phyloP scores from a whole-genome alignment of 306 rosid genomes.

The Vigna radiata region DNA sequence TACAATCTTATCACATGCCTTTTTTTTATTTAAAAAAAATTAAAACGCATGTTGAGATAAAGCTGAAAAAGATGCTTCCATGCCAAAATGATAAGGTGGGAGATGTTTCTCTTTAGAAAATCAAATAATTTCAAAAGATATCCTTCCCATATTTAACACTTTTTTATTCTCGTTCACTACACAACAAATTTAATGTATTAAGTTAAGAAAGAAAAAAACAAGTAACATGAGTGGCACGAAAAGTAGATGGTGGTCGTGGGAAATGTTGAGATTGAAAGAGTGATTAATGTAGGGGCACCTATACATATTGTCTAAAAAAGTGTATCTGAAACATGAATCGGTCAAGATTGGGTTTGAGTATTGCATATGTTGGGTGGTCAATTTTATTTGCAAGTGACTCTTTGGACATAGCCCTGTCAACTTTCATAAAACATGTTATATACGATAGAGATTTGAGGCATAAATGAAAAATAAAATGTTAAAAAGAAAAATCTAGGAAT shows the following conservation, averaged over 20 bases:
- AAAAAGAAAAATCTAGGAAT: background rate
- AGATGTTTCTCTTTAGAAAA: background rate
- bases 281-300: conserved; percentile 3
- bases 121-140: background rate
- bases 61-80: conserved; percentile 7
- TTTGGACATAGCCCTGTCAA: conserved; percentile 20
- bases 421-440: too few species aligned
- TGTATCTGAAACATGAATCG: background rate
- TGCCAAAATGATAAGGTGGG: background rate
- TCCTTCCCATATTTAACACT: background rate
- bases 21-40: background rate
- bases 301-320: background rate
- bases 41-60: background rate
- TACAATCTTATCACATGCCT: background rate
- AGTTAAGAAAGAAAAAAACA: background rate
- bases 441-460: background rate
- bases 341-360: conserved; percentile 28
- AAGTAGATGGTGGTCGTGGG: background rate
- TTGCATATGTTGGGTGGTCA: background rate
- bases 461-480: background rate
- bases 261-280: background rate
- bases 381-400: conserved; percentile 33
- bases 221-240: background rate
- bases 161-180: background rate
- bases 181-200: too few species aligned